phyloP scores from a whole-genome alignment of 805 yeast species.

The Lachancea waltii region DNA sequence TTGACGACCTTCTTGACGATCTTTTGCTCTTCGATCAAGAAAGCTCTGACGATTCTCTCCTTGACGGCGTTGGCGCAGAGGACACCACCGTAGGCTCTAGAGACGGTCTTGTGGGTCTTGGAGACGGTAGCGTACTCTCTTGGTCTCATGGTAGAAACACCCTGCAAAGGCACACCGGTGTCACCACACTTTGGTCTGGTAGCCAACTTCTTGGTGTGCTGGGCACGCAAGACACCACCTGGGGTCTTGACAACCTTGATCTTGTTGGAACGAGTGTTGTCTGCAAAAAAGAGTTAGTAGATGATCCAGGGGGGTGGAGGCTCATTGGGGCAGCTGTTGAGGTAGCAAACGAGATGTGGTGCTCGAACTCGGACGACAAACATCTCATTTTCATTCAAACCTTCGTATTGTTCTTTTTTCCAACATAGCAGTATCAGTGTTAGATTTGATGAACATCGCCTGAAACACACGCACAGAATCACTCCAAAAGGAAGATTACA shows the following conservation, averaged over 20 bases:
- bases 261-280: slow-evolving; percentile 99
- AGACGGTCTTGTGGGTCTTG: slow-evolving; percentile 95
- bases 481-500: too few species aligned
- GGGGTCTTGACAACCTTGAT: slow-evolving; percentile 99
- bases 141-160: slow-evolving; percentile 95
- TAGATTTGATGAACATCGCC: too few species aligned
- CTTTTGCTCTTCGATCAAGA: slow-evolving; percentile 99
- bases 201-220: slow-evolving; percentile 90
- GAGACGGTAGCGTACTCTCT: slow-evolving; percentile 93
- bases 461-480: too few species aligned
- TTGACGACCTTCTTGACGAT: slow-evolving; percentile 98
- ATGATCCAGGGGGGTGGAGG: too few species aligned
- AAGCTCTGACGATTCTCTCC: slow-evolving; percentile 99
- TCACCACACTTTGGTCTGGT: slow-evolving; percentile 87
- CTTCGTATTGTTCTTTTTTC: too few species aligned
- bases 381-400: too few species aligned
- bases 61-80: slow-evolving; percentile 98
- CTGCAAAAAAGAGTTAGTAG: slow-evolving; percentile 34
- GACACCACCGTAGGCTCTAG: slow-evolving; percentile 99
- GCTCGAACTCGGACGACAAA: too few species aligned
- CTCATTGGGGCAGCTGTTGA: neutral
- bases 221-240: slow-evolving; percentile 98
- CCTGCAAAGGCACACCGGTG: slow-evolving; percentile 75
- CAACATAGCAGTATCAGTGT: too few species aligned
- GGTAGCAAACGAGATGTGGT: too few species aligned